These are phyloP conservation scores for Nyctanthes arbortristis DNA, from an alignment of 257 asterid species.

Conservation along the genomic window DNA sequence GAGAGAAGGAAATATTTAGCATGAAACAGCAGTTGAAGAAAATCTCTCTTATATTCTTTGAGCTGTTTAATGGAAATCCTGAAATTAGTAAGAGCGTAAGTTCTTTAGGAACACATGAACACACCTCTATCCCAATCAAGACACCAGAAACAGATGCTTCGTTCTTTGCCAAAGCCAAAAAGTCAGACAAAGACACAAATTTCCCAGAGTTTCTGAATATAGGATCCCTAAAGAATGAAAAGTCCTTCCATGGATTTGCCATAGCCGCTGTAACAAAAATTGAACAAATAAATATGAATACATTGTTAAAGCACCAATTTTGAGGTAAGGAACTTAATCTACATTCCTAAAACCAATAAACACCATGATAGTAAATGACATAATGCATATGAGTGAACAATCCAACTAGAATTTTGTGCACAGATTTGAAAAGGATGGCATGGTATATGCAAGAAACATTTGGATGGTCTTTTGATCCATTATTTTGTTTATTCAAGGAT, in stretches of 20 bases:
- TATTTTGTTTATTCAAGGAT: no score
- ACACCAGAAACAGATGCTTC: slow-evolving; percentile 78
- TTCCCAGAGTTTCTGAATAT: slow-evolving; percentile 45
- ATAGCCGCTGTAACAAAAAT: slow-evolving; percentile 68
- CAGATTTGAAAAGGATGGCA: no score
- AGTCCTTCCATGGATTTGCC: slow-evolving; percentile 36
- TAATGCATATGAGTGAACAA: neutral
- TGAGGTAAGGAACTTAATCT: neutral
- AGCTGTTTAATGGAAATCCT: neutral
- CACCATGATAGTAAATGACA: neutral
- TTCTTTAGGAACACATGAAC: slow-evolving; percentile 29
- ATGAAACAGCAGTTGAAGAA: no score
- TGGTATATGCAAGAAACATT: no score
- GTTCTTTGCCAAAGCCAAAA: slow-evolving; percentile 64
- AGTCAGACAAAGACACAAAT: slow-evolving; percentile 55
- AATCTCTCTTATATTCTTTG: neutral
- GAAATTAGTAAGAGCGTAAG: no score
- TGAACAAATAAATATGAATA: neutral
- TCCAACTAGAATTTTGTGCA: no score
- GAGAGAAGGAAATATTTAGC: no score
- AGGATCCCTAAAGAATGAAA: slow-evolving; percentile 59
- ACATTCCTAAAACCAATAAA: no score
- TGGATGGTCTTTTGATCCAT: no score
- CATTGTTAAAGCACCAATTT: neutral
- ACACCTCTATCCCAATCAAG: slow-evolving; percentile 74